These are phyloP conservation scores for Pistacia vera DNA, from an alignment of 345 rosid genomes.

Conservation along the genomic window DNA sequence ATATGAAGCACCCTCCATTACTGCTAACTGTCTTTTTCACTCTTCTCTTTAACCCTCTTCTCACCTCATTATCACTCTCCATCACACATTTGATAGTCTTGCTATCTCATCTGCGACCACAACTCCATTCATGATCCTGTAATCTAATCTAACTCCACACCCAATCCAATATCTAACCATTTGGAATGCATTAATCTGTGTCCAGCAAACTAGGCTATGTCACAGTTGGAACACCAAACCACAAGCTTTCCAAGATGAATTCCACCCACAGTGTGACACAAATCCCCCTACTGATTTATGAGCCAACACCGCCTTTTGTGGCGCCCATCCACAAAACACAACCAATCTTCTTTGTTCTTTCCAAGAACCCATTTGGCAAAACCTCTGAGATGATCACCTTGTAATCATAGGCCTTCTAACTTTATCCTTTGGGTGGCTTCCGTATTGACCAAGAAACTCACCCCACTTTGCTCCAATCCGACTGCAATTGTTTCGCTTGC, in stretches of 20 bases:
- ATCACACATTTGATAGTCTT: constrained; percentile 24
- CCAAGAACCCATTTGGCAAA: constrained; percentile 20
- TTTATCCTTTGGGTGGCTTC: neutral
- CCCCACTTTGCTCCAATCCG: constrained; percentile 29
- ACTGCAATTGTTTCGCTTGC: constrained; percentile 26
- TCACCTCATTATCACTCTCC: constrained; percentile 17
- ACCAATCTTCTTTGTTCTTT: constrained; percentile 9
- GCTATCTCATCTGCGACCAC: constrained; percentile 27
- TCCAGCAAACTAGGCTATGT: constrained; percentile 32
- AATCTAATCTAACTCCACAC: neutral
- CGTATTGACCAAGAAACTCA: constrained; percentile 20
- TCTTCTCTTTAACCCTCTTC: constrained; percentile 21
- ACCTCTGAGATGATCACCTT: neutral
- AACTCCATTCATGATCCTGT: neutral
- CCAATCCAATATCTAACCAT: constrained; percentile 29
- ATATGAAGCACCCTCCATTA: constrained; percentile 33
- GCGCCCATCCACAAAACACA: constrained; percentile 31
- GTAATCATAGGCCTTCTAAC: no score
- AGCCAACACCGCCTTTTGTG: constrained; percentile 16
- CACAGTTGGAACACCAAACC: constrained; percentile 30
- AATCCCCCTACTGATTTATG: constrained; percentile 35
- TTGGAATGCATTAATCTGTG: constrained; percentile 41
- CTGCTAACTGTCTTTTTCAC: constrained; percentile 14
- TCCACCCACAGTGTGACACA: constrained; percentile 48
- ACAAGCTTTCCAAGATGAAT: constrained; percentile 40